These are phyloP conservation scores for Backusella australiensis DNA, from an alignment of 192 early-diverging fungal genomes.

Conservation along the genomic window DNA sequence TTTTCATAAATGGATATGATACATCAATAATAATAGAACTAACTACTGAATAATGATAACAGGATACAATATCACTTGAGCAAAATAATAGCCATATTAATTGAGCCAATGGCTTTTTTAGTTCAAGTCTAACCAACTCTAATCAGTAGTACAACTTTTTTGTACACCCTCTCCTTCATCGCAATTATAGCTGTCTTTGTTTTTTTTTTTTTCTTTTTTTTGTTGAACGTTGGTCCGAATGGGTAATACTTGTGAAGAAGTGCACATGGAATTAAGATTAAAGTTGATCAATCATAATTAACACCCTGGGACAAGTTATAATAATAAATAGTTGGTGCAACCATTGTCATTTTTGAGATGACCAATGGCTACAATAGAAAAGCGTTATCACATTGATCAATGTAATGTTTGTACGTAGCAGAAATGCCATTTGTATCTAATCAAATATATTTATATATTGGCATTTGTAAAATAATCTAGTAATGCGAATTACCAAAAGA, in stretches of 20 bases:
- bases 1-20: no score
- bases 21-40: no score
- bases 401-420: background rate
- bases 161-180: background rate
- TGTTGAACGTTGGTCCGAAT: background rate
- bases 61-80: no score
- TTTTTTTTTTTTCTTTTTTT: background rate
- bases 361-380: background rate
- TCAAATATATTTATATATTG: background rate
- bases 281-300: background rate
- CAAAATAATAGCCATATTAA: no score
- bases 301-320: background rate
- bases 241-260: no score
- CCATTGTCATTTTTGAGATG: background rate
- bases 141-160: background rate
- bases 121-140: background rate
- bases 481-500: no score
- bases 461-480: no score
- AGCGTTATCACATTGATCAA: background rate
- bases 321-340: background rate
- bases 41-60: no score
- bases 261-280: background rate
- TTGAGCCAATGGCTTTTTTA: no score
- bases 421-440: background rate
- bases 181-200: background rate